Base-by-base conservation (phyloP, 306 rosid species). In the Vicia sativa region DNA sequence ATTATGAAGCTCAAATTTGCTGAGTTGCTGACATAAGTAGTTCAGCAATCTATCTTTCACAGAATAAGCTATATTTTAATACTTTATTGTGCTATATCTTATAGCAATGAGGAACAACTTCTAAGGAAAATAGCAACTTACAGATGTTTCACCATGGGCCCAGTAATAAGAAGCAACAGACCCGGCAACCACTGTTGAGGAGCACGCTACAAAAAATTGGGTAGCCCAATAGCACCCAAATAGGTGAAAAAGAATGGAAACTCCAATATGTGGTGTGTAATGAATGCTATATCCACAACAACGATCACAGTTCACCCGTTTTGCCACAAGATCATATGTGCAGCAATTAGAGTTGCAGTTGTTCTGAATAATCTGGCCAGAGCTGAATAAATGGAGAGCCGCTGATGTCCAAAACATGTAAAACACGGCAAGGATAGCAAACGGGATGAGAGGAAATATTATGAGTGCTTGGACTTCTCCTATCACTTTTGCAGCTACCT, bases 401-500 rank as follows among this genome's bases (percentile, higher is more conserved):
- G 99, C 97, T 43, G 97, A 90, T 55, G 89, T 69, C 99, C 99
- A 93, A 76, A 90, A 82, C 96, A 90, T 93, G 83, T 90, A 93
- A 77, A 93, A 93, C 62, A 93, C 78, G 2, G 89, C 96, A 72
- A 93, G 91, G 80, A 88, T 82, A 11, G 74, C 69, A 71, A 74
- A 88, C 54, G 99, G 99, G 29, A 93, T 72, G 58, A 90, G 66
- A 11, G 99, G 99, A 61, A 90, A 93, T 58, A 88, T 83, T 63
- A 93, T 90, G 59, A 93, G 91, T 1, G 96, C 97, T 73, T 88
- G 92, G 74, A 91, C 97, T 83, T 93, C 99, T 79, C 99, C 97
- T 19, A 93, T 88, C 71, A 90, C 97, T 86, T 93, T 93, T 12
- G 99, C 99, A 61, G 99, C 95, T 57, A 93, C 99, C 99, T 93